Evolutionary conservation across 805 yeast genomes (phyloP), one percentile per base, ranked within the genome.

Genomic region (Ogataea glucozyma): DNA sequence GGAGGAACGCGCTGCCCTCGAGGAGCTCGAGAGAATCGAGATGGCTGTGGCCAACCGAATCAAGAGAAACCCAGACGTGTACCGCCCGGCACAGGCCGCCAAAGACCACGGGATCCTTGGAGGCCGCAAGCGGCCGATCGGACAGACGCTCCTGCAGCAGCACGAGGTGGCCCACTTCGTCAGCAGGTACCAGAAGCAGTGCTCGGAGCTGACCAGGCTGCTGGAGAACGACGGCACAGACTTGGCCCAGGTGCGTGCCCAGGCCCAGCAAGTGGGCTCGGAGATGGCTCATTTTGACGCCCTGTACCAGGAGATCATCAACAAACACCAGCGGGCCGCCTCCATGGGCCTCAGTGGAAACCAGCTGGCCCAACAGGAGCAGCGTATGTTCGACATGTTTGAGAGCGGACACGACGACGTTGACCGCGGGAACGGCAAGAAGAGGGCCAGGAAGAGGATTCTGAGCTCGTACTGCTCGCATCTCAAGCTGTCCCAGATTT

Each of bases 1-100:
- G 36, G 49, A 49, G 3, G 58, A 61, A 27, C 57, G 82, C 38
- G 41, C 51, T 3, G 43, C 65, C 1, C 45, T 78, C 6, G 88
- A 83, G 54, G 93, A 85, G 57, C 61, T 86, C 14, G 95, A 90
- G 48, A 64, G 78, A 2, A 73, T 91, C 3, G 95, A 90, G 54
- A 54, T 64, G 21, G 88, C 88, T 0, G 71, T 88, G 0, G 62
- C 83, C 0, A 74, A 73, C 35, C 67, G 97, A 40, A 64, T 88
- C 4, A 67, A 70, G 38, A 56, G 80, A 43, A 83, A 85, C 54
- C 89, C 91, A 0, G 69, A 66, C 13, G 46, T 86, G 2, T 70
- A 76, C 29, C 72, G 26, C 10, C 56, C 61, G 43, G 10, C 52
- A 52, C 7, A 38, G 46, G 37, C 61, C 44, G 11, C 53, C 52